Conservation (phyloP, 345 rosid genomes). For the Excoecaria agallocha region DNA sequence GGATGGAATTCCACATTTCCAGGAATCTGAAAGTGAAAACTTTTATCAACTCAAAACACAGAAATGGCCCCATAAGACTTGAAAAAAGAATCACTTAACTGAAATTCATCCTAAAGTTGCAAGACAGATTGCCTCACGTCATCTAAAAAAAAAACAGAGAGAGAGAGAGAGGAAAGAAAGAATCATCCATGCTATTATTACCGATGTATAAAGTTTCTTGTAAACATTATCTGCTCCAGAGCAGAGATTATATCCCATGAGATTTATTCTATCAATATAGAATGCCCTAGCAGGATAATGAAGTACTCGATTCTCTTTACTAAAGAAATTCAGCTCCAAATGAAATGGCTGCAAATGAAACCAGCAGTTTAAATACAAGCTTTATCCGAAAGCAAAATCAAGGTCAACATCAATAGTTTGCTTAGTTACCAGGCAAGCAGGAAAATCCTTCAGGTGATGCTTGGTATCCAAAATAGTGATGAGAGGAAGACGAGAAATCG, state of each 20-base stretch:
- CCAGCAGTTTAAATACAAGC: conserved; percentile 30
- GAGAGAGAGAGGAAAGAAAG: too few species aligned
- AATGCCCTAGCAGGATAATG: conserved; percentile 94
- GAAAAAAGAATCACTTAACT: neutral
- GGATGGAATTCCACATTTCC: conserved; percentile 75
- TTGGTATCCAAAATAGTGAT: conserved; percentile 63
- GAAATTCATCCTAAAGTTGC: neutral
- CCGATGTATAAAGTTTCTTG: conserved; percentile 87
- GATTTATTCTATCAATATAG: conserved; percentile 76
- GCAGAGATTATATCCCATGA: conserved; percentile 86
- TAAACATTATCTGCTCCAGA: conserved; percentile 74
- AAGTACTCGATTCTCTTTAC: conserved; percentile 85
- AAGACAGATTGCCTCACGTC: conserved; percentile 8
- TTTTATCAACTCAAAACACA: conserved; percentile 8
- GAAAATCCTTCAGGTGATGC: conserved; percentile 76
- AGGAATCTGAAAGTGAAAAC: conserved; percentile 56
- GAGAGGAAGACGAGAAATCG: conserved; percentile 91
- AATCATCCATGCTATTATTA: conserved; percentile 31
- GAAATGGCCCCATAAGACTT: neutral
- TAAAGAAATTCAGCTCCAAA: conserved; percentile 96
- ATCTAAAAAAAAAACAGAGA: neutral
- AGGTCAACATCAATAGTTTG: conserved; percentile 13
- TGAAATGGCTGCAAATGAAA: conserved; percentile 78
- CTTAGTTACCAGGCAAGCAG: conserved; percentile 74
- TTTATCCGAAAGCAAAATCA: conserved; percentile 20